Percentiles rank a stretch among this genome's conserved stretches.
phyloP scores from a whole-genome alignment of 306 rosid species.

The Acacia confusa region DNA sequence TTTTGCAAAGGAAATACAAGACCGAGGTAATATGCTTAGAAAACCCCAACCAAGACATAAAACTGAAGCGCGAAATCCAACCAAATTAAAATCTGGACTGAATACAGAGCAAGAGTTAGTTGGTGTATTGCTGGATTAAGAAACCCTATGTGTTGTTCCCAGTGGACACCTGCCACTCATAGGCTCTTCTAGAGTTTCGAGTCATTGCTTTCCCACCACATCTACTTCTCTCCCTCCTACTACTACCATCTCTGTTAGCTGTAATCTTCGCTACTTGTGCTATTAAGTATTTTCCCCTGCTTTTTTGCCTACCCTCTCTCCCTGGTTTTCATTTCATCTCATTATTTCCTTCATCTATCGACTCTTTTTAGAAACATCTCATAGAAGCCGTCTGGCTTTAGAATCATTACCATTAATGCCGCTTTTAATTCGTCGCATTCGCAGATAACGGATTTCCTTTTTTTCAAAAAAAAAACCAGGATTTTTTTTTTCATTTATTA shows the following conservation, averaged over 20 bases:
- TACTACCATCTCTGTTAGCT: not conserved
- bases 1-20: not conserved
- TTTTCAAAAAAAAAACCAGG: not conserved
- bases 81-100: slow-evolving; percentile 27
- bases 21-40: not conserved
- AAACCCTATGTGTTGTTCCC: slow-evolving; percentile 35
- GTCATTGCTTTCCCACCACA: slow-evolving; percentile 40
- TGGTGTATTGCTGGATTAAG: slow-evolving; percentile 40
- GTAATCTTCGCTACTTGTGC: slow-evolving; percentile 35
- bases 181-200: slow-evolving; percentile 37
- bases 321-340: not conserved
- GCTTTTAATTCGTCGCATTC: not conserved
- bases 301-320: not conserved
- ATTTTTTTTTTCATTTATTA: not conserved
- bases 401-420: slow-evolving; percentile 56
- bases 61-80: slow-evolving; percentile 48
- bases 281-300: slow-evolving; percentile 14
- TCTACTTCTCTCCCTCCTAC: too few species aligned
- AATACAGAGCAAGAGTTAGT: slow-evolving; percentile 28
- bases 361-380: not conserved
- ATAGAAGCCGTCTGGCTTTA: not conserved
- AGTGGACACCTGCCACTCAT: slow-evolving; percentile 41
- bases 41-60: not conserved
- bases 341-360: slow-evolving; percentile 1
- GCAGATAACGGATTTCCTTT: not conserved